Conservation (phyloP, 139 green algal species). For the Chlorella sp. region DNA sequence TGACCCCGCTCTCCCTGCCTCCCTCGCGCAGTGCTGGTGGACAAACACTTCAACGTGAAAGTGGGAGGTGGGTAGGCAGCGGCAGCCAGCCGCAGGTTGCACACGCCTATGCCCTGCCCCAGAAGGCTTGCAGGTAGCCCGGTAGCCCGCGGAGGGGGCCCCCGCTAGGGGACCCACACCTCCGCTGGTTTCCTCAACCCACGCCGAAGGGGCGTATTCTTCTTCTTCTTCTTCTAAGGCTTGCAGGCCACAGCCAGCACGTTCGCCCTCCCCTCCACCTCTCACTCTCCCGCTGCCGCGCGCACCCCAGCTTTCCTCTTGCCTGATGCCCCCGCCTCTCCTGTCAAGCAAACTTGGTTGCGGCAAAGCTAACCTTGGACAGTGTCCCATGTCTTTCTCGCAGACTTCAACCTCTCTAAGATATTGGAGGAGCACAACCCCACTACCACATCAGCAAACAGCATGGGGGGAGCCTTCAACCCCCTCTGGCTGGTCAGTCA, state of each 20-base stretch:
- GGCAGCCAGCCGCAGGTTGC: background rate
- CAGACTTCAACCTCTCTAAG: constrained; percentile 5
- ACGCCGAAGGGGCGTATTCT: background rate
- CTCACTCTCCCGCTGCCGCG: too few species aligned
- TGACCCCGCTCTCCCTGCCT: background rate
- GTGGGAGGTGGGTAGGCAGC: background rate
- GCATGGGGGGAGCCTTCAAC: background rate
- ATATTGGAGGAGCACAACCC: background rate
- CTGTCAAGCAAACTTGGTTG: background rate
- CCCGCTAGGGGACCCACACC: too few species aligned
- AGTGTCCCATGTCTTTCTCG: background rate
- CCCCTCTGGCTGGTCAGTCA: background rate
- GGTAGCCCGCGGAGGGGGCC: too few species aligned
- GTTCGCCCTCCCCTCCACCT: background rate
- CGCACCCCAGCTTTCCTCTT: background rate
- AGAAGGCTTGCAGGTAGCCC: background rate
- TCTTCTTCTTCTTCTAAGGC: too few species aligned
- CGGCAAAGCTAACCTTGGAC: too few species aligned
- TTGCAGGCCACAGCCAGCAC: too few species aligned
- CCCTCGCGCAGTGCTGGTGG: background rate
- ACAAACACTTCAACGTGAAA: constrained; percentile 6
- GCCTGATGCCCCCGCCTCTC: background rate
- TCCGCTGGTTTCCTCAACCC: too few species aligned
- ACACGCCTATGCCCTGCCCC: background rate
- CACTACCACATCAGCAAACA: background rate